phyloP scores from a whole-genome alignment of 2,329 filamentous ascomycete species.

The Hypoxylon sp. region DNA sequence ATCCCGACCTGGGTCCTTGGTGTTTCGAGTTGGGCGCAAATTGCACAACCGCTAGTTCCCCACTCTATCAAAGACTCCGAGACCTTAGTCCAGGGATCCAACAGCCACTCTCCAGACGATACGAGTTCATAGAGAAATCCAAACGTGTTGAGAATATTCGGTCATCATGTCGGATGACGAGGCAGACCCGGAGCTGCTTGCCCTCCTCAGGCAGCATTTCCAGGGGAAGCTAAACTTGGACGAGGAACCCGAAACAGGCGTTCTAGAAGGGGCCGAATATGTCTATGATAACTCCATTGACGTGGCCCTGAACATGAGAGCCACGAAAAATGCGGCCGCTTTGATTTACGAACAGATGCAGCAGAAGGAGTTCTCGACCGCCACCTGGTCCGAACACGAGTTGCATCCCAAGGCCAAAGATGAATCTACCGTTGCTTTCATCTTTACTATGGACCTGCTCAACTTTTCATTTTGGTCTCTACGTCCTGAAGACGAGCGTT shows the following conservation, averaged over 20 bases:
- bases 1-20: background rate
- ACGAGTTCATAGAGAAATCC: constrained; percentile 9
- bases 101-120: background rate
- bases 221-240: constrained; percentile 67
- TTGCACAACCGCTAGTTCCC: constrained; percentile 23
- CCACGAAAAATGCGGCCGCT: constrained; percentile 84
- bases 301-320: constrained; percentile 85
- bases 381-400: constrained; percentile 88
- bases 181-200: constrained; percentile 86
- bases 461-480: constrained; percentile 99
- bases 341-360: constrained; percentile 86
- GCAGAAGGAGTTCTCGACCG: constrained; percentile 82
- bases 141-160: constrained; percentile 5
- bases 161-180: constrained; percentile 89
- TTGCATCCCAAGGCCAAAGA: constrained; percentile 88
- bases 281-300: constrained; percentile 95
- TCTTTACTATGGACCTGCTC: constrained; percentile 96
- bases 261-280: constrained; percentile 84
- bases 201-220: constrained; percentile 84
- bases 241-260: constrained; percentile 79
- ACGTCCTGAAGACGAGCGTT: constrained; percentile 74
- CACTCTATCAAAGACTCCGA: constrained; percentile 10
- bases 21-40: constrained; percentile 30
- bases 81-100: constrained; percentile 19
- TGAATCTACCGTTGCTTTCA: constrained; percentile 85